Base-by-base conservation (phyloP, 108 stramenopile species). In the Nannochloropsis salina region DNA sequence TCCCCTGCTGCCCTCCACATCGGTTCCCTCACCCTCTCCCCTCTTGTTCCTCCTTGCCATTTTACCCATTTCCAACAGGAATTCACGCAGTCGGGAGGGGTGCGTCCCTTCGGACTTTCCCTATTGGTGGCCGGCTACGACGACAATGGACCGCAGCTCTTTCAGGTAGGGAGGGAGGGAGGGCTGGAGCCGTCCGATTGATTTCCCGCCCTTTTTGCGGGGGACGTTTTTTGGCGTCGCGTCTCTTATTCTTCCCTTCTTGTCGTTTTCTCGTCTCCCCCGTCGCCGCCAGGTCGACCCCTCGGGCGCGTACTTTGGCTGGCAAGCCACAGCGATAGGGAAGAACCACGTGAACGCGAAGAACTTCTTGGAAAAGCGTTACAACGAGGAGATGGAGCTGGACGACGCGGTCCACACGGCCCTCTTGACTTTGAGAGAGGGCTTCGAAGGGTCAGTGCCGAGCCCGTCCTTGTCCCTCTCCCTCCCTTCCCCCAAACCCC, bases 401-500 rank as follows among this genome's bases (percentile, higher is more conserved):
- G 99, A 99, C 88, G 99, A 99, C 93, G 99, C 98, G 10, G 95
- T 99, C 83, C 99, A 99, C 90, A 98, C 97, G 18, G 97, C 98
- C 41, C 90, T 99, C 82, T 91, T 98, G 85, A 99, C 99, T 20
- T 85, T 99, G 88, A 90, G 99, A 45, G 98, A 99, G 89, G 97
- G 98, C 74, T 99, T 99, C 88, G 99, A 99, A 91, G 99, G 99
- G 45, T 74, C 15, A 15, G 61, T 74, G 2, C 61, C 47, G n/a
- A n/a, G n/a, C 47, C 9, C 12, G 47, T 51, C 10, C 47, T 9
- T 51, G 47, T 9, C 47, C 12, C 12, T 51, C 61, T n/a, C 5
- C n/a, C n/a, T 74, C n/a, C 2, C 61, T 74, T 74, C 61, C n/a
- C n/a, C 61, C n/a, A n/a, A n/a, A n/a, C n/a, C n/a, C n/a, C n/a